These are phyloP conservation scores for Suhomyces ambrosiae DNA, from an alignment of 1,139 yeast species.

Conservation along the genomic window DNA sequence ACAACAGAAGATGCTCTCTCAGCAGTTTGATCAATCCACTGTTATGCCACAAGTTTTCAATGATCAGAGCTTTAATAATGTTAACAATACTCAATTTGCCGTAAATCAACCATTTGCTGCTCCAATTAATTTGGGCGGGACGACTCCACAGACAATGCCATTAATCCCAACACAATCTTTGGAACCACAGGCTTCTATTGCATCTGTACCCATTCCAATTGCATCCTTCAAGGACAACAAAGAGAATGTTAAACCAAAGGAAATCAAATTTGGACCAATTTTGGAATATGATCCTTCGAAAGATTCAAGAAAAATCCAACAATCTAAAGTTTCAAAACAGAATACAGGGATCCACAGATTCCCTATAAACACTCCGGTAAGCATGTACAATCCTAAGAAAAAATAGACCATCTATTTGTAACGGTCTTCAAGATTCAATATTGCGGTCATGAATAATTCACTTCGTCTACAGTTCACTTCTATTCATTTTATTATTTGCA, in stretches of 20 bases:
- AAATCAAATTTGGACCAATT: conserved; percentile 45
- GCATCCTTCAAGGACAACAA: conserved; percentile 17
- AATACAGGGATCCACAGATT: conserved; percentile 31
- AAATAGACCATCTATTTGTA: conserved; percentile 14
- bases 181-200: not conserved
- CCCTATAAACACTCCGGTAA: conserved; percentile 36
- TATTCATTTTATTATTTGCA: conserved; percentile 4
- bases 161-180: conserved; percentile 1
- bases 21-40: conserved; percentile 7
- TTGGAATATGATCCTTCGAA: conserved; percentile 46
- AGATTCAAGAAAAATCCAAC: conserved; percentile 24
- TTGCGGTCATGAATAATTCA: not conserved
- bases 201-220: not conserved
- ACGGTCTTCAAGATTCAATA: not conserved
- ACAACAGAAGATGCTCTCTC: conserved; percentile 9
- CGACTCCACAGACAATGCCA: conserved; percentile 2
- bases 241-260: conserved; percentile 27
- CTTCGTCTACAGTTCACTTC: conserved; percentile 4
- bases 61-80: conserved; percentile 3
- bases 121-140: not conserved
- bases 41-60: conserved; percentile 7
- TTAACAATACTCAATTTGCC: conserved; percentile 2
- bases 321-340: conserved; percentile 19
- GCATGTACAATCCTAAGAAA: conserved; percentile 40
- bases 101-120: conserved; percentile 3